Evolutionary conservation across 106 monocot species (phyloP), one percentile per base, ranked within the genome.

Genomic region (Apostasia ramifera): DNA sequence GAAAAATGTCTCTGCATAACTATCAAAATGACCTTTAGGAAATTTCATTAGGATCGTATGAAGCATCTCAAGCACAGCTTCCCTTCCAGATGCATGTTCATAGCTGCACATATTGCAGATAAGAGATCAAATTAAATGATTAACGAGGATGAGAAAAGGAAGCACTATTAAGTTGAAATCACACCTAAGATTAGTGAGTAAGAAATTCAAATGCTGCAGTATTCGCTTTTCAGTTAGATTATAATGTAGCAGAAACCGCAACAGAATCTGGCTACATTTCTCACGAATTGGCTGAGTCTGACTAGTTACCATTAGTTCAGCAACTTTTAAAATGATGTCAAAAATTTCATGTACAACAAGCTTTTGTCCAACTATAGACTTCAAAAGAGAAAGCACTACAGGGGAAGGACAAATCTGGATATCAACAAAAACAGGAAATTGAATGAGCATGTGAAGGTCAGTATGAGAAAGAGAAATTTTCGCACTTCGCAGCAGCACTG

Each of bases 41-140:
- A 85, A 97, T 77, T 89, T 97, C 45, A 85, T 68, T 40, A 92
- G 44, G 59, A 97, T 79, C 55, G 76, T 81, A 78, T 87, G 83
- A 52, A 97, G 77, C 92, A 97, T 92, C 67, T 97, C 92, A 75
- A 97, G 87, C 68, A 89, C 97, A 63, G 92, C 76, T 89, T 89
- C 92, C 81, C 89, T 86, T 68, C 97, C 97, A 41, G 92, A 90
- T 12, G 92, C 49, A 81, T 97, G 97, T 74, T 89, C 92, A 83
- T 97, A 97, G 47, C 92, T 92, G 84, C 50, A 81, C 70, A 55
- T 57, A 66, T 44, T 55, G 14, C 15, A 14, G 40, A 47, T 37
- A 7, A 55, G 43, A n/a, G 61, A 72, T 10, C 48, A 40, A 58
- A 8, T 47, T 53, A 39, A 44, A 40, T 49, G 4, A 49, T 40